A percentile compares a stretch with the other conserved stretches of the same genome.
Conservation (phyloP, 495 filamentous ascomycete species). For the Xylaria nigripes region DNA sequence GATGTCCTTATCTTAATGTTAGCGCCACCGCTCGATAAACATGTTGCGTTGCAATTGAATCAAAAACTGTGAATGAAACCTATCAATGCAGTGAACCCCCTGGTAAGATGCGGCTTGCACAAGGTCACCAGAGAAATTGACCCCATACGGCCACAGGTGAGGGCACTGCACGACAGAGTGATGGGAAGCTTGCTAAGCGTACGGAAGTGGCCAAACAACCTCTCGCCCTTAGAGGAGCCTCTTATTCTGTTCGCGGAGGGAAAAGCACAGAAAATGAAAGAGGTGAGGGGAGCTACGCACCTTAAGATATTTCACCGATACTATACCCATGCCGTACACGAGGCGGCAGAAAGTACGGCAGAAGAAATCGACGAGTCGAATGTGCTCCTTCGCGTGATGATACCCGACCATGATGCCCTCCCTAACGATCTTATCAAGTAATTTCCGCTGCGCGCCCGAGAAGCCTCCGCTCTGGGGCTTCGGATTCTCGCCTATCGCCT, state of each 20-base stretch:
- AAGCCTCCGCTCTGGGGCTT: neutral
- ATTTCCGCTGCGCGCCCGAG: constrained; percentile 21
- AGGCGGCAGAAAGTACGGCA: constrained; percentile 47
- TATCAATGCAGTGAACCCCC: neutral
- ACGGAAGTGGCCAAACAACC: neutral
- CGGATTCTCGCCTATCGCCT: neutral
- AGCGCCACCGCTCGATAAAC: neutral
- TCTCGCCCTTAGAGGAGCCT: too few relatives aligned
- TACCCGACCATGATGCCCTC: constrained; percentile 49
- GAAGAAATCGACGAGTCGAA: constrained; percentile 47
- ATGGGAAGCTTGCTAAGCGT: neutral
- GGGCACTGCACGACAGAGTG: neutral
- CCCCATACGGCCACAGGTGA: neutral
- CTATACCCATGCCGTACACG: constrained; percentile 54
- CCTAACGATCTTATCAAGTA: constrained; percentile 48
- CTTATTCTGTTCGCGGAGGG: too few relatives aligned
- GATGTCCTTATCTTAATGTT: constrained; percentile 41
- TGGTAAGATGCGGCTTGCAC: too few relatives aligned
- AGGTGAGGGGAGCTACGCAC: constrained; percentile 21
- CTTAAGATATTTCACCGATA: constrained; percentile 67
- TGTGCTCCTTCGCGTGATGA: constrained; percentile 44
- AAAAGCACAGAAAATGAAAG: neutral
- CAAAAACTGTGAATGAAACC: neutral
- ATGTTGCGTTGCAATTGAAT: neutral
- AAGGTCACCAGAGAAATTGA: too few relatives aligned